Base-by-base conservation (phyloP, 169 alveolate genomes). In the Cryptosporidium sp. region DNA sequence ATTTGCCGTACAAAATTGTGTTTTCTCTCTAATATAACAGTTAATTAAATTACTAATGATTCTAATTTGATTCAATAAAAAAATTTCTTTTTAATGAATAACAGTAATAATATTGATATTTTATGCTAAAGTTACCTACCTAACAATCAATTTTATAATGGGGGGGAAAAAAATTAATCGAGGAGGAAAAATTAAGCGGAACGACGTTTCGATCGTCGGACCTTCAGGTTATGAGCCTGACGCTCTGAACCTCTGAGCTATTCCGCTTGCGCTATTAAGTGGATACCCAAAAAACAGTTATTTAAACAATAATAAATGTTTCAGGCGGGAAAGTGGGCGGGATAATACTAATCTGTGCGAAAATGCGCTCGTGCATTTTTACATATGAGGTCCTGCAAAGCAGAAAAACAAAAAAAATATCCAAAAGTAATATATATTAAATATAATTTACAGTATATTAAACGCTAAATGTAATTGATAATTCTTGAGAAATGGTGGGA, bases 151-250 rank as follows among this genome's bases (percentile, higher is more conserved):
- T 48, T 48, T 48, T 70, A 4, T 5, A 45, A n/a, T 44, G 31
- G 31, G 31, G 84, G 31, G 10, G 29, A 51, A 72, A 44, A 8
- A 72, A 21, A 44, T 23, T 42, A 42, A 21, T 16, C 39, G 18
- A 7, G 12, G 12, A 0, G 0, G 33, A 80, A 80, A 80, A 80
- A 73, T 4, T 61, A 80, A 80, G 89, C 89, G 89, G 89, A 80
- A 80, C 89, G 89, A 80, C 89, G 89, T 80, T 80, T 80, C 89
- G 89, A 80, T 80, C 89, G 89, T 80, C 89, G 89, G 89, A 80
- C 89, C 89, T 80, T 80, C 89, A 80, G 89, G 89, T 80, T 80
- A 80, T 80, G 89, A 80, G 89, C 89, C 89, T 80, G 89, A 80
- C 89, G 89, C 89, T 80, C 89, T 80, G 89, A 53, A 80, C 89